These are phyloP conservation scores for Emmonsia crescens DNA, from an alignment of 2,329 filamentous ascomycete species.

Conservation along the genomic window DNA sequence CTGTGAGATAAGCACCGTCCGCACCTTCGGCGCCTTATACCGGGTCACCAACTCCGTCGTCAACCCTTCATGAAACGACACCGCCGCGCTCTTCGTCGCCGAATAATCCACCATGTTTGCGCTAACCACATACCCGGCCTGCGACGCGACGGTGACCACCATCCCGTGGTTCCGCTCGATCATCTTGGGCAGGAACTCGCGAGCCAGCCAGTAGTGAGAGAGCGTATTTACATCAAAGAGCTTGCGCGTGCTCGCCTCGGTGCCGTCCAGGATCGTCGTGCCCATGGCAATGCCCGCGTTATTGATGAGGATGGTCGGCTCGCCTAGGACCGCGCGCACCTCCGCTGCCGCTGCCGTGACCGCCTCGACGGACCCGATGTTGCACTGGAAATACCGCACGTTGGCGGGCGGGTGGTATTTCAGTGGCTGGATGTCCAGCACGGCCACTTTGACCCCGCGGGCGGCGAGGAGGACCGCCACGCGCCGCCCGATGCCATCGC, in stretches of 20 bases:
- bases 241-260: conserved; percentile 49
- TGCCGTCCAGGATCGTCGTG: conserved; percentile 49
- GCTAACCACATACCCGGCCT: conserved; percentile 50
- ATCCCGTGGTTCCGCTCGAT: conserved; percentile 56
- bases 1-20: conserved; percentile 56
- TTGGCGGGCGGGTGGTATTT: conserved; percentile 23
- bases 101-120: conserved; percentile 59
- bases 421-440: conserved; percentile 58
- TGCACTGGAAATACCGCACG: conserved; percentile 59
- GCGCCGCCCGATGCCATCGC: conserved; percentile 59
- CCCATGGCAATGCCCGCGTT: conserved; percentile 56
- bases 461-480: conserved; percentile 57
- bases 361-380: conserved; percentile 50
- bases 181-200: conserved; percentile 59
- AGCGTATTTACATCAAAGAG: conserved; percentile 63
- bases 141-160: conserved; percentile 58
- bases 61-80: conserved; percentile 58
- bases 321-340: conserved; percentile 41
- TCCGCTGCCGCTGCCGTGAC: conserved; percentile 47
- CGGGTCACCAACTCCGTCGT: conserved; percentile 46
- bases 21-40: conserved; percentile 53
- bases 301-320: conserved; percentile 61
- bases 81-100: conserved; percentile 53
- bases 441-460: conserved; percentile 54
- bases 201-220: conserved; percentile 55